A percentile compares a stretch with the other conserved stretches of the same genome.
These are phyloP conservation scores for Jamesozyma jinghongensis DNA, from an alignment of 805 yeast species.

Conservation along the genomic window DNA sequence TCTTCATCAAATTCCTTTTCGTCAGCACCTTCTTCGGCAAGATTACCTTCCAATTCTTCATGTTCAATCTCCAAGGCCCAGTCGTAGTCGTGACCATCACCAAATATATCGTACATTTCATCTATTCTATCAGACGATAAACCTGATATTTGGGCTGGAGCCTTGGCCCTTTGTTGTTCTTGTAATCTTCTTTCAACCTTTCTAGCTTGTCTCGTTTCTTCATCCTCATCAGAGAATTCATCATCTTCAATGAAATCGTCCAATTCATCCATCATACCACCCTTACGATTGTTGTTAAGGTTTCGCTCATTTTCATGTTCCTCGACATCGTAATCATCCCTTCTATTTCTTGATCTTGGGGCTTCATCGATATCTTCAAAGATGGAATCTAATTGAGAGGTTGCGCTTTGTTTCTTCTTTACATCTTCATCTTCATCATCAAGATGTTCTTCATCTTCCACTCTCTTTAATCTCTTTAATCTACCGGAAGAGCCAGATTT, in stretches of 20 bases:
- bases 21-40: conserved; percentile 16
- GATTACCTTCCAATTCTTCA: conserved; percentile 36
- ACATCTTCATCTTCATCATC: conserved; percentile 21
- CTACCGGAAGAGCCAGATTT: conserved; percentile 32
- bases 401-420: conserved; percentile 10
- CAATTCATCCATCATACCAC: conserved; percentile 60
- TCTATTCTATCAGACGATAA: conserved; percentile 84
- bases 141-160: conserved; percentile 49
- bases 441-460: conserved; percentile 38
- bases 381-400: conserved; percentile 32
- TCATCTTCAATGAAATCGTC: conserved; percentile 98
- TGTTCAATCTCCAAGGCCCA: conserved; percentile 84
- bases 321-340: conserved; percentile 15
- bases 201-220: conserved; percentile 39
- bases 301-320: conserved; percentile 15
- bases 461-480: conserved; percentile 79
- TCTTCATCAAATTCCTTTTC: conserved; percentile 31
- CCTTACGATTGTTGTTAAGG: conserved; percentile 26
- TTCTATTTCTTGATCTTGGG: conserved; percentile 12
- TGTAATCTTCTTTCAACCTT: conserved; percentile 24
- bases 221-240: conserved; percentile 80
- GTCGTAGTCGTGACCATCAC: conserved; percentile 93
- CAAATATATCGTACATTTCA: conserved; percentile 90
- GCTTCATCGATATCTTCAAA: conserved; percentile 34
- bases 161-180: conserved; percentile 38